Percentiles rank a stretch among this genome's conserved stretches.
Evolutionary conservation across 2,329 filamentous ascomycete genomes (phyloP).

Genomic region (Alternaria incomplexa): DNA sequence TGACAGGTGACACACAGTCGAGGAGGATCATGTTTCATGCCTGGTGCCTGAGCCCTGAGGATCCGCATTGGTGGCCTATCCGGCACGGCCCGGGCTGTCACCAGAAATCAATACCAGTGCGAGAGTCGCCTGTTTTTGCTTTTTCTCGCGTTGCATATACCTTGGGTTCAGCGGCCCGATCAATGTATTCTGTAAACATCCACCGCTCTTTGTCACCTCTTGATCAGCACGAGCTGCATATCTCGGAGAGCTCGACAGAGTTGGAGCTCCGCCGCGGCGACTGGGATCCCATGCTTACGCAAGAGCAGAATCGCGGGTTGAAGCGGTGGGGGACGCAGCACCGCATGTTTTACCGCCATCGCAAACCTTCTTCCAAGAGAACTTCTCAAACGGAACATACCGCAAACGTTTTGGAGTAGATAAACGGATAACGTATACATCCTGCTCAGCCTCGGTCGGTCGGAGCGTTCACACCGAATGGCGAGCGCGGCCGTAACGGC

Average conservation of each 20-base stretch:
- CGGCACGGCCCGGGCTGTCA: slow-evolving; percentile 39
- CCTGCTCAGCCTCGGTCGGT: not conserved
- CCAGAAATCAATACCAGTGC: not conserved
- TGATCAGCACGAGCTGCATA: not conserved
- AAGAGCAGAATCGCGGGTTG: not conserved
- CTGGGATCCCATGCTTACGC: not conserved
- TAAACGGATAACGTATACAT: not conserved
- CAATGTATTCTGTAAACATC: not conserved
- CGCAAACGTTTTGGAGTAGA: not conserved
- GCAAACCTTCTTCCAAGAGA: not conserved
- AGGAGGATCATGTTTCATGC: slow-evolving; percentile 12
- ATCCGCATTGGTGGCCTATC: slow-evolving; percentile 12
- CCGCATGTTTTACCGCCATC: not conserved
- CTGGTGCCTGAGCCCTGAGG: slow-evolving; percentile 7
- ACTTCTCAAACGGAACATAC: not conserved
- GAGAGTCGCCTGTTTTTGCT: not conserved
- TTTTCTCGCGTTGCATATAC: not conserved
- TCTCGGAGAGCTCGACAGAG: not conserved
- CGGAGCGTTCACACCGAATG: slow-evolving; percentile 2
- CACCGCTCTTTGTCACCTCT: not conserved
- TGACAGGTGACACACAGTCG: slow-evolving; percentile 13
- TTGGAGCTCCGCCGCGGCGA: not conserved
- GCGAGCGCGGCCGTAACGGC: not conserved
- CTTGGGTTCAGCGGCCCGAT: not conserved
- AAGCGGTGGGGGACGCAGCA: not conserved